These are phyloP conservation scores for Vicia sativa DNA, from an alignment of 306 rosid genomes.

Conservation along the genomic window DNA sequence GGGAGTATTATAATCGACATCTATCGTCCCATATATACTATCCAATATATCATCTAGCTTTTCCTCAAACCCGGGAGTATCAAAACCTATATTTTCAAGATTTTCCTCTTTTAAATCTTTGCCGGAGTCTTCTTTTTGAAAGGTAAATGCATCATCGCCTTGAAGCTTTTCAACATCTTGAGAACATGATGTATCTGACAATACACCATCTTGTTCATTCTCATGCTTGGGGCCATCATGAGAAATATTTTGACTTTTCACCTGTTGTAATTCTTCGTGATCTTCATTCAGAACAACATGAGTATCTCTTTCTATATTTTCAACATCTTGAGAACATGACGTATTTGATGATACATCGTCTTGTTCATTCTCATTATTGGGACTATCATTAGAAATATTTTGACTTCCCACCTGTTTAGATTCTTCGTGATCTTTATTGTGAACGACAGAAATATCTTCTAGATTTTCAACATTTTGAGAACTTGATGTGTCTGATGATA, in stretches of 20 bases:
- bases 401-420: slow-evolving; percentile 27
- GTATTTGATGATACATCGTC: slow-evolving; percentile 29
- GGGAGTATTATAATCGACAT: slow-evolving; percentile 24
- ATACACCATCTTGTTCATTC: slow-evolving; percentile 30
- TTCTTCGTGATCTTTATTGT: slow-evolving; percentile 36
- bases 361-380: slow-evolving; percentile 11
- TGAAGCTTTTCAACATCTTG: slow-evolving; percentile 39
- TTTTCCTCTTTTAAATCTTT: slow-evolving; percentile 35
- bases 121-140: slow-evolving; percentile 36
- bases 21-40: slow-evolving; percentile 12
- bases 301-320: slow-evolving; percentile 42
- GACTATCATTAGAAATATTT: slow-evolving; percentile 27
- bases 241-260: slow-evolving; percentile 16
- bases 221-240: slow-evolving; percentile 21
- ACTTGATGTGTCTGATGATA: slow-evolving; percentile 15
- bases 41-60: slow-evolving; percentile 34
- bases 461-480: slow-evolving; percentile 40
- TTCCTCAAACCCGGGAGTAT: slow-evolving; percentile 25
- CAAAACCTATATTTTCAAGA: slow-evolving; percentile 20
- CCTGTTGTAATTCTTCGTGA: slow-evolving; percentile 35
- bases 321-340: slow-evolving; percentile 36
- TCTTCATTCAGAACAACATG: slow-evolving; percentile 36
- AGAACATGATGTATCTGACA: slow-evolving; percentile 25
- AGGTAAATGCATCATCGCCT: slow-evolving; percentile 37
- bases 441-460: slow-evolving; percentile 27